Percentiles rank a stretch among this genome's conserved stretches.
These are phyloP conservation scores for Paspalum notatum DNA, from an alignment of 176 grass and related monocot species.

Conservation along the genomic window DNA sequence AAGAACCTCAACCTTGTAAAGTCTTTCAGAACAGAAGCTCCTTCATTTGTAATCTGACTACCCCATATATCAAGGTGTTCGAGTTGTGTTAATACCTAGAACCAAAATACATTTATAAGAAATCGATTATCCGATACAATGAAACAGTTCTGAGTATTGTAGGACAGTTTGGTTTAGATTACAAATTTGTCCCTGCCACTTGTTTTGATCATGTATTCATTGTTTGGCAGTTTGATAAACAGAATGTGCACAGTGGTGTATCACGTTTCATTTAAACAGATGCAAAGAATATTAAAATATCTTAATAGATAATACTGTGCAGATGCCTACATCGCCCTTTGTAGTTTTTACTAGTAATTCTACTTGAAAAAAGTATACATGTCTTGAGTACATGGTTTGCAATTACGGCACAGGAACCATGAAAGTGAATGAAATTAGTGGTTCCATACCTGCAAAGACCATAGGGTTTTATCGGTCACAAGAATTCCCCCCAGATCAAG, in stretches of 20 bases:
- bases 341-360: neutral
- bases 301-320: neutral
- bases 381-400: neutral
- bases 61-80: slow-evolving; percentile 94
- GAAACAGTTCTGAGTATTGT: neutral
- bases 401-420: neutral
- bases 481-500: slow-evolving; percentile 81
- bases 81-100: slow-evolving; percentile 75
- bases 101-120: slow-evolving; percentile 25
- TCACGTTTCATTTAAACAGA: neutral
- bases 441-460: slow-evolving; percentile 63
- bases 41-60: slow-evolving; percentile 66
- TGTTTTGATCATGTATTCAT: neutral
- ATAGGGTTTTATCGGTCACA: slow-evolving; percentile 61
- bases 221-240: neutral
- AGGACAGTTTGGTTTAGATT: neutral
- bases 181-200: neutral
- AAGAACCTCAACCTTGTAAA: slow-evolving; percentile 75
- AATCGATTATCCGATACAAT: neutral
- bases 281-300: neutral
- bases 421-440: neutral
- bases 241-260: neutral
- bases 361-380: neutral
- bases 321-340: neutral
- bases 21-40: slow-evolving; percentile 54